A percentile compares a stretch with the other conserved stretches of the same genome.
Evolutionary conservation across 495 filamentous ascomycete genomes (phyloP).

Genomic region (Hypoxylon subgilvum): DNA sequence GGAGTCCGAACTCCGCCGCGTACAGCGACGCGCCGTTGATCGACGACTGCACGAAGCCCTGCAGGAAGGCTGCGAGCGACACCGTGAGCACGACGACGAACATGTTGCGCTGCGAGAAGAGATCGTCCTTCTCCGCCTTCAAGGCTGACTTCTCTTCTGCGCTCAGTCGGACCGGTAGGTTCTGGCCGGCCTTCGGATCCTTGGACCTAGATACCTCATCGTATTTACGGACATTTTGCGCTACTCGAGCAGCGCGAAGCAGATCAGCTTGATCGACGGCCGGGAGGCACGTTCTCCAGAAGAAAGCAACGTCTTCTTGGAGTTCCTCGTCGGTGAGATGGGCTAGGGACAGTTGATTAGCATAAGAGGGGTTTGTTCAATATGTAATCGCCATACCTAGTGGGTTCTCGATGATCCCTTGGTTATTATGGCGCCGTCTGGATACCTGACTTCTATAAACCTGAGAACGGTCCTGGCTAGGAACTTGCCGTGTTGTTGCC

Average conservation of each 20-base stretch:
- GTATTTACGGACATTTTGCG: constrained; percentile 37
- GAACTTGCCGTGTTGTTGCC: background rate
- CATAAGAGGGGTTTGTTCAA: background rate
- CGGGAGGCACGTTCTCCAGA: constrained; percentile 18
- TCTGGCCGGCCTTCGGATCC: constrained; percentile 4
- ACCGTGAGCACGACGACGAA: constrained; percentile 41
- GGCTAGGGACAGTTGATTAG: constrained; percentile 24
- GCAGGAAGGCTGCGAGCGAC: constrained; percentile 41
- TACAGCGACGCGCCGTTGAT: constrained; percentile 39
- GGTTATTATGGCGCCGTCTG: constrained; percentile 27
- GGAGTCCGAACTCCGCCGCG: constrained; percentile 13
- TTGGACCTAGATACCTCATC: constrained; percentile 30
- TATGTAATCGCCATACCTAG: constrained; percentile 24
- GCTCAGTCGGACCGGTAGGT: constrained; percentile 24
- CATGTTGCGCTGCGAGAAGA: constrained; percentile 36
- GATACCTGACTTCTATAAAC: constrained; percentile 20
- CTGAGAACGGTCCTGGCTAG: constrained; percentile 2
- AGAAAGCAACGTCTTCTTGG: constrained; percentile 28
- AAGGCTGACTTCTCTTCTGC: constrained; percentile 33
- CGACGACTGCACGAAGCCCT: constrained; percentile 39
- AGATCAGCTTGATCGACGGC: constrained; percentile 16
- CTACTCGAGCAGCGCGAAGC: constrained; percentile 39
- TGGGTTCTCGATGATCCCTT: constrained; percentile 36
- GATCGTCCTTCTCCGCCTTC: constrained; percentile 35
- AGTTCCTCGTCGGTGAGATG: constrained; percentile 38